phyloP scores from a whole-genome alignment of 2,329 filamentous ascomycete genomes.

The Colletotrichum musicola region DNA sequence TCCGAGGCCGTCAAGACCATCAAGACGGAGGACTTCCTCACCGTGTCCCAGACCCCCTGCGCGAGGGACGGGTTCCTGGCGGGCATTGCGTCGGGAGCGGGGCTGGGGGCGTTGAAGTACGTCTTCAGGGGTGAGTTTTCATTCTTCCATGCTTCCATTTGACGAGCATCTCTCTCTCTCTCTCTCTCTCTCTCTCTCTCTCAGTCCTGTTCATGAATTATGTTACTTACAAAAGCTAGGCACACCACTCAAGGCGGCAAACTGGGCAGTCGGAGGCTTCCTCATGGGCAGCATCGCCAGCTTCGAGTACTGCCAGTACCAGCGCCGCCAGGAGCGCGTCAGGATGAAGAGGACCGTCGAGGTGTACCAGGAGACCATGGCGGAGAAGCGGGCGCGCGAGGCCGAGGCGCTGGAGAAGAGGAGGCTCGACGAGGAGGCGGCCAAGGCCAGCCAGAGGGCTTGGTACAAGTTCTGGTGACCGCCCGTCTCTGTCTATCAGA shows the following conservation, averaged over 20 bases:
- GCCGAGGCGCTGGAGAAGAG: constrained; percentile 52
- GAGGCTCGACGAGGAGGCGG: constrained; percentile 48
- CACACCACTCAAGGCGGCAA: constrained; percentile 73
- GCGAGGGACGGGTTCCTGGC: constrained; percentile 84
- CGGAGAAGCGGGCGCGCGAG: constrained; percentile 57
- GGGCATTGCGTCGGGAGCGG: constrained; percentile 85
- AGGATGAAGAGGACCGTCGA: constrained; percentile 90
- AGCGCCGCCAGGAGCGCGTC: constrained; percentile 78
- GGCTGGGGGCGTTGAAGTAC: constrained; percentile 78
- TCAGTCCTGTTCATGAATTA: too few species aligned
- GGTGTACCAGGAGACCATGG: constrained; percentile 59
- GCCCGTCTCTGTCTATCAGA: not conserved
- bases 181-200: too few species aligned
- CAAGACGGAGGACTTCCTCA: constrained; percentile 75
- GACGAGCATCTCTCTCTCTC: not conserved
- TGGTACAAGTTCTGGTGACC: constrained; percentile 71
- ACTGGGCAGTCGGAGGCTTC: constrained; percentile 88
- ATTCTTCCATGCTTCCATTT: too few species aligned
- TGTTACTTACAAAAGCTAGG: not conserved
- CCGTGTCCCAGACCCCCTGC: constrained; percentile 84
- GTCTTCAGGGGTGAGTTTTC: constrained; percentile 76
- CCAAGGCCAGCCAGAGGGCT: constrained; percentile 50
- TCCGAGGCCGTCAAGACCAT: constrained; percentile 75
- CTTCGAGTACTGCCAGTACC: constrained; percentile 88
- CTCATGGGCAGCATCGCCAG: constrained; percentile 75